Conservation (phyloP, 805 yeast species). For the Sugiyamaella lignohabitans region DNA sequence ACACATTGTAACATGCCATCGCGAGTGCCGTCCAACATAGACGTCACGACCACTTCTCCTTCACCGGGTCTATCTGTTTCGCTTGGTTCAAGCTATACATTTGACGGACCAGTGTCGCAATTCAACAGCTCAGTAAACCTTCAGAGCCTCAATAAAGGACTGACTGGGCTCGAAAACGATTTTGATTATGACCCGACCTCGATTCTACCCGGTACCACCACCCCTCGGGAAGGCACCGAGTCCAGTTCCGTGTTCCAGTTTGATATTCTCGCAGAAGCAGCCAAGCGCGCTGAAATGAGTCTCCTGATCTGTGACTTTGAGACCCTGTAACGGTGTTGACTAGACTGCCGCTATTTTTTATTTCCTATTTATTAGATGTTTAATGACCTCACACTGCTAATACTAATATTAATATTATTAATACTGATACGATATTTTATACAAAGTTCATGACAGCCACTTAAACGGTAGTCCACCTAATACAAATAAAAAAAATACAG, state of each 20-base stretch:
- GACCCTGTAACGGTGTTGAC: constrained; percentile 10
- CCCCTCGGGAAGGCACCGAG: constrained; percentile 4
- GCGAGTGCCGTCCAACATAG: too few species aligned
- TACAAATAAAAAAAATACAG: too few species aligned
- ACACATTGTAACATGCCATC: too few species aligned
- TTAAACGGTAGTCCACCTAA: too few species aligned
- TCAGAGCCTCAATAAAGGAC: not conserved
- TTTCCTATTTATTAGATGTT: too few species aligned
- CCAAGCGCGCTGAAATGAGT: constrained; percentile 30
- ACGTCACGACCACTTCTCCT: too few species aligned
- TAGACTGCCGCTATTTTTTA: too few species aligned
- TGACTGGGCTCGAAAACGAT: too few species aligned
- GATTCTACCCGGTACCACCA: constrained; percentile 7
- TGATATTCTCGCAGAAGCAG: constrained; percentile 31
- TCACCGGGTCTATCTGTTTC: not conserved
- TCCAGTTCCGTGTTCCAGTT: constrained; percentile 3
- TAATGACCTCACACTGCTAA: too few species aligned
- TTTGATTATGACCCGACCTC: not conserved
- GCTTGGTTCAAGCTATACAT: not conserved
- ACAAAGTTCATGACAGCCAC: too few species aligned
- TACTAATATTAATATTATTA: too few species aligned
- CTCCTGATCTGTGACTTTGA: constrained; percentile 25
- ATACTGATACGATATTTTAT: too few species aligned
- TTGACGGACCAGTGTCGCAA: not conserved
- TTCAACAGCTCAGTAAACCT: not conserved